phyloP scores from a whole-genome alignment of 2,329 filamentous ascomycete genomes.

The Penicillium sp. region DNA sequence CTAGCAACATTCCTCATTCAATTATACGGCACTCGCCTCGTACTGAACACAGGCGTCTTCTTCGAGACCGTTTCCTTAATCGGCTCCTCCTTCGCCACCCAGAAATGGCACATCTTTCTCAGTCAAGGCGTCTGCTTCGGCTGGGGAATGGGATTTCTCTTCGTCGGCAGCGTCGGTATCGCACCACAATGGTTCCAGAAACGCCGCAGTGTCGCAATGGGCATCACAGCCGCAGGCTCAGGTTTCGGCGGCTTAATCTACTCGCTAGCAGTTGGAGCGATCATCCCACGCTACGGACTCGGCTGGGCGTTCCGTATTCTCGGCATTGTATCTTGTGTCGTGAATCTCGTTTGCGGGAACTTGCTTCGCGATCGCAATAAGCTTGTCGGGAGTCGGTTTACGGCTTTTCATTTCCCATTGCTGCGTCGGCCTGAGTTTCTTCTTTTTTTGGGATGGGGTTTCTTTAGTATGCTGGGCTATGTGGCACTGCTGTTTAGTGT shows the following conservation, averaged over 20 bases:
- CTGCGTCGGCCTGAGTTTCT: constrained; percentile 57
- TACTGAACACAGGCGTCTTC: constrained; percentile 57
- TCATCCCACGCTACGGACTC: constrained; percentile 57
- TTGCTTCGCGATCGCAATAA: constrained; percentile 60
- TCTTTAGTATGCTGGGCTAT: constrained; percentile 65
- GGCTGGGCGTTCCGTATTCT: constrained; percentile 63
- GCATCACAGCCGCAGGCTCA: constrained; percentile 58
- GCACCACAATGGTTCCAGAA: constrained; percentile 63
- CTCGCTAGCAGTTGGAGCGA: constrained; percentile 57
- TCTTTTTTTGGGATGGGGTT: constrained; percentile 59
- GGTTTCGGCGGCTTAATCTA: constrained; percentile 62
- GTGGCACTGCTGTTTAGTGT: constrained; percentile 64
- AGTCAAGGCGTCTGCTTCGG: constrained; percentile 63
- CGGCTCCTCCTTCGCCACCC: constrained; percentile 55
- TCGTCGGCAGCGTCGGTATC: constrained; percentile 57
- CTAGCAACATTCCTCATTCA: constrained; percentile 56
- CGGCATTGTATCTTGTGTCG: constrained; percentile 52
- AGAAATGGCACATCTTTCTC: constrained; percentile 62
- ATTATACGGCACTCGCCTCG: constrained; percentile 53
- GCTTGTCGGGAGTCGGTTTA: constrained; percentile 52
- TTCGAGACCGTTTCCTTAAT: constrained; percentile 57
- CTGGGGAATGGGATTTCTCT: constrained; percentile 62
- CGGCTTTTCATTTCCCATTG: constrained; percentile 54
- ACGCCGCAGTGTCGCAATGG: constrained; percentile 59
- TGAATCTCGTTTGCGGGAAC: constrained; percentile 55